A percentile compares a stretch with the other conserved stretches of the same genome.
Conservation (phyloP, 306 rosid genomes). For the Quercus mongolica region DNA sequence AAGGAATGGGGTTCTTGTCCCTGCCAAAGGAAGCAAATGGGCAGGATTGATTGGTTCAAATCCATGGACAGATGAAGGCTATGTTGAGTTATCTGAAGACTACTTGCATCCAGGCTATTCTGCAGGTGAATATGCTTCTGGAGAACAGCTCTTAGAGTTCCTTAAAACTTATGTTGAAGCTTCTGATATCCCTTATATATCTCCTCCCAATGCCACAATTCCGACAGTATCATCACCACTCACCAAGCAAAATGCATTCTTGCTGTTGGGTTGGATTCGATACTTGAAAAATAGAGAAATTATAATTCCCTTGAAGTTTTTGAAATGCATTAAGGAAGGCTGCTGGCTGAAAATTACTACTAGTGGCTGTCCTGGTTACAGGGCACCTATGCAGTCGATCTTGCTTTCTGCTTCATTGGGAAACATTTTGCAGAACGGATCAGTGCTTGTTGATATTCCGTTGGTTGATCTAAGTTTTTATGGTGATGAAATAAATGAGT, state of each 20-base stretch:
- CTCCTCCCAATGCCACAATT: too few species aligned
- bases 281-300: not conserved
- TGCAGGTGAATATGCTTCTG: constrained; percentile 33
- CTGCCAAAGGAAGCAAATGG: constrained; percentile 73
- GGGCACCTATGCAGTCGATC: constrained; percentile 27
- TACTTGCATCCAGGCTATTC: constrained; percentile 24
- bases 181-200: too few species aligned
- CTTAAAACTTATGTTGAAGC: not conserved
- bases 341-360: constrained; percentile 56
- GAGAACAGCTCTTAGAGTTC: constrained; percentile 33
- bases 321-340: constrained; percentile 54
- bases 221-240: too few species aligned
- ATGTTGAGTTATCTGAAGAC: constrained; percentile 53
- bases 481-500: constrained; percentile 33
- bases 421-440: constrained; percentile 15
- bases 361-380: constrained; percentile 29
- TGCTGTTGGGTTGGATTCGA: constrained; percentile 67
- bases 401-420: too few species aligned
- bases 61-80: constrained; percentile 53
- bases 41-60: constrained; percentile 48
- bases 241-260: not conserved
- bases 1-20: constrained; percentile 45
- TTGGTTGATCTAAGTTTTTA: constrained; percentile 53
- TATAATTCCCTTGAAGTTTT: constrained; percentile 37
- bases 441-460: constrained; percentile 64